Evolutionary conservation across 1,284 basidiomycete species (phyloP).

Genomic region (Abortiporus biennis): DNA sequence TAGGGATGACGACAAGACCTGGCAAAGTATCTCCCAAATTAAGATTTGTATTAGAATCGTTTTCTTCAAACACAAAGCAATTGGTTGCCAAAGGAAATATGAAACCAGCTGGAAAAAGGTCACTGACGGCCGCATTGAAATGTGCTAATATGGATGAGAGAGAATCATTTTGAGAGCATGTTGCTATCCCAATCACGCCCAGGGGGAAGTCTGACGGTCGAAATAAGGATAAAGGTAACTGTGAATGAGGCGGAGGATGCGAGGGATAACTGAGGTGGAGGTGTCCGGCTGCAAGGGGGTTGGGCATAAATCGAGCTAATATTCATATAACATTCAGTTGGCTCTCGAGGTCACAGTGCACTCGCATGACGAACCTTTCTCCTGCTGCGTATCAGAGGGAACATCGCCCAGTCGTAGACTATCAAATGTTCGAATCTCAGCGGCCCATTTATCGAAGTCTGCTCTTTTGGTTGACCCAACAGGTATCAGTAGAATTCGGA

Average conservation of each 20-base stretch:
- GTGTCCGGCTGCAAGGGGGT: constrained; percentile 65
- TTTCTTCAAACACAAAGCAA: constrained; percentile 78
- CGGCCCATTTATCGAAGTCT: constrained; percentile 63
- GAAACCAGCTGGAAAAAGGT: constrained; percentile 58
- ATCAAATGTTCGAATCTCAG: constrained; percentile 66
- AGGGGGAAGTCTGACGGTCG: constrained; percentile 75
- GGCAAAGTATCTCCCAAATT: constrained; percentile 53
- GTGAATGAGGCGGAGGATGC: constrained; percentile 59
- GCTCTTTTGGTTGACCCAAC: constrained; percentile 62
- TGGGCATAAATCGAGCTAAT: constrained; percentile 77
- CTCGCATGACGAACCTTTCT: constrained; percentile 49
- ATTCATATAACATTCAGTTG: background rate
- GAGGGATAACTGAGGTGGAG: constrained; percentile 69
- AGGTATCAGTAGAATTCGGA: constrained; percentile 73
- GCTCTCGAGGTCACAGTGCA: constrained; percentile 5
- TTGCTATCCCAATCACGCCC: constrained; percentile 73
- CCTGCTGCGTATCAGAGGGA: constrained; percentile 70
- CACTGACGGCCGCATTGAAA: constrained; percentile 53
- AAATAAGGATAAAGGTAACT: constrained; percentile 55
- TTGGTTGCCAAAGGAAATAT: constrained; percentile 72
- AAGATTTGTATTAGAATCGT: constrained; percentile 48
- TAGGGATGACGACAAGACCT: constrained; percentile 69
- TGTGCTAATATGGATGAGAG: constrained; percentile 58
- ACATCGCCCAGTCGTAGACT: constrained; percentile 73
- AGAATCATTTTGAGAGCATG: constrained; percentile 53